phyloP scores from a whole-genome alignment of 2,329 filamentous ascomycete species.

The Cercospora zeina region DNA sequence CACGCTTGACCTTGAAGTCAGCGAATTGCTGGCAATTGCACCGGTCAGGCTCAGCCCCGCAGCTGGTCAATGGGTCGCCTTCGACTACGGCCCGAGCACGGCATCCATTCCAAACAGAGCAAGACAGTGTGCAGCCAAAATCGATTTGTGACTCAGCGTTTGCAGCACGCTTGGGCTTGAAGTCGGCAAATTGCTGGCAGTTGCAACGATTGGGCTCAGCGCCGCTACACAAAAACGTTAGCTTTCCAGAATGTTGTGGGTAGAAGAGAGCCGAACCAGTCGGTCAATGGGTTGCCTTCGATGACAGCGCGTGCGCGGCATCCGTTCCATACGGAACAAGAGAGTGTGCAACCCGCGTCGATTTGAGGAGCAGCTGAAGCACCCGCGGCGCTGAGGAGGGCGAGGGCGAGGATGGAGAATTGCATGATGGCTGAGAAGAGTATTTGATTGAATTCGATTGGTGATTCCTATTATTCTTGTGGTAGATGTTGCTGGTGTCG shows the following conservation, averaged over 20 bases:
- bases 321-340: background rate
- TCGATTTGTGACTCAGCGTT: background rate
- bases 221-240: background rate
- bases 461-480: background rate
- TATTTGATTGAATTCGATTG: background rate
- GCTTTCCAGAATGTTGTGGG: background rate
- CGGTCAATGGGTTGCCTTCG: background rate
- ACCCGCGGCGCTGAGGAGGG: background rate
- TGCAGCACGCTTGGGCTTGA: background rate
- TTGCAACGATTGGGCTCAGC: background rate
- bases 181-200: background rate
- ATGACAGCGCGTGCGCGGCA: conserved; percentile 3
- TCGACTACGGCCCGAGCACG: background rate
- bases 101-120: background rate
- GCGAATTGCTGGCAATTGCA: background rate
- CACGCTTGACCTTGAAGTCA: background rate
- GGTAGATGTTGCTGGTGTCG: background rate
- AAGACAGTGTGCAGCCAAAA: background rate
- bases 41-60: background rate
- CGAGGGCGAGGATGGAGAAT: background rate
- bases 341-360: conserved; percentile 1
- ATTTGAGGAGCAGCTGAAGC: conserved; percentile 2
- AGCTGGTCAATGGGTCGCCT: background rate
- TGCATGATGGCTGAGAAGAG: background rate
- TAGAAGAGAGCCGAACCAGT: background rate